These are phyloP conservation scores for Oidiodendron maius DNA, from an alignment of 495 filamentous ascomycete species.

Conservation along the genomic window DNA sequence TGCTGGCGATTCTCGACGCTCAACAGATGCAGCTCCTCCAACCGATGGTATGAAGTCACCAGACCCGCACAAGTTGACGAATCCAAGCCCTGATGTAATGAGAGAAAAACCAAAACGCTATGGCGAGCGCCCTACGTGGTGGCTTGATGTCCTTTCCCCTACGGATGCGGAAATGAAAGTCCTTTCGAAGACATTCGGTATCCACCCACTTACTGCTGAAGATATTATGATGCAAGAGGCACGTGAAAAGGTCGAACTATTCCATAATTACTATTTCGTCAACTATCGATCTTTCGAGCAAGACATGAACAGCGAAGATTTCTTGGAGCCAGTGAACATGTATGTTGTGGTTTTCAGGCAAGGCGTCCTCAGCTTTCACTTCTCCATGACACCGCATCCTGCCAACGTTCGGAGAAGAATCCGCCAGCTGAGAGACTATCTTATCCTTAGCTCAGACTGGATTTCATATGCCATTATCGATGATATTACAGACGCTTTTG, in stretches of 20 bases:
- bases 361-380: constrained; percentile 92
- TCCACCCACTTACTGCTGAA: constrained; percentile 90
- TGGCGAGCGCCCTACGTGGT: constrained; percentile 88
- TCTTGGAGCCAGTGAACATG: constrained; percentile 93
- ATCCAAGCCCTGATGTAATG: background rate
- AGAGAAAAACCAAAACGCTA: constrained; percentile 57
- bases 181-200: constrained; percentile 85
- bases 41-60: constrained; percentile 13
- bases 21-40: constrained; percentile 2
- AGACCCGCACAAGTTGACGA: constrained; percentile 11
- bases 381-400: constrained; percentile 85
- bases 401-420: constrained; percentile 92
- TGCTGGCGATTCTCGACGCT: background rate
- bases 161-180: constrained; percentile 91
- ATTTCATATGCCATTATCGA: constrained; percentile 98
- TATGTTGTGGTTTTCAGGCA: constrained; percentile 96
- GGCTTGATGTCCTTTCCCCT: constrained; percentile 87
- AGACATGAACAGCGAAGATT: constrained; percentile 78
- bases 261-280: constrained; percentile 95
- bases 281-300: constrained; percentile 98
- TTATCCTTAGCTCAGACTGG: constrained; percentile 92
- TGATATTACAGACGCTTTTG: constrained; percentile 95
- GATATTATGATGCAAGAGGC: constrained; percentile 97
- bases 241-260: constrained; percentile 96
- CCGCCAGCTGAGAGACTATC: constrained; percentile 88